Base-by-base conservation (phyloP, 352 stramenopile genomes). In the Phytophthora vignae region DNA sequence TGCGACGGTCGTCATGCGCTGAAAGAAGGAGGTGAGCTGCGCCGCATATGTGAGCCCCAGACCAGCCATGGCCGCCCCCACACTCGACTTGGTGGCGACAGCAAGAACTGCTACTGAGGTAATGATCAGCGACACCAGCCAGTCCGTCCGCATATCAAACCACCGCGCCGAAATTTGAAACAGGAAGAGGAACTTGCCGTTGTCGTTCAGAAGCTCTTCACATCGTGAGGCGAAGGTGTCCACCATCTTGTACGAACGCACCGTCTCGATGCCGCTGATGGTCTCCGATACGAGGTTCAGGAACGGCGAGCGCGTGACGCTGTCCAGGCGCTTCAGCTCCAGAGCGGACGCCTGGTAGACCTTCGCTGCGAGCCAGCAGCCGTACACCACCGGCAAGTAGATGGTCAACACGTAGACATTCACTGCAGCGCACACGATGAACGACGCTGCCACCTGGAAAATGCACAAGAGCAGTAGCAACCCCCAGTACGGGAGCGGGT, bases 251-350 rank as follows among this genome's bases (percentile, higher is more conserved):
- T 82, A 94, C 4, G 88, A 80, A 49, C 96, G 90, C n/a, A 99
- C 98, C 0, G 92, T 99, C 2, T 89, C 70, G 14, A 99, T 84
- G 9, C 98, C 98, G 49, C 87, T 88, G 8, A 99, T 76, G 6
- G 87, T 98, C 78, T 99, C 96, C 4, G 84, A 85, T 25, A 99
- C 83, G 40, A 98, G 77, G 7, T 89, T 88, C 79, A 98, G 99
- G 40, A 99, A 90, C 1, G 97, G 97, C 19, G 90, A 85, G 17
- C 76, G 79, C 2, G 78, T 87, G 56, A 98, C 78, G 11, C 90
- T 91, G 68, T 99, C 97, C n/a, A 99, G 84, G 6, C 97, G 88
- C 81, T 99, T 98, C n/a, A 99, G 70, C 69, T 99, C 96, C 4
- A 82, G 64, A 71, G 88, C 75, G 19, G 81, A 87, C 57, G 78